A percentile compares a stretch with the other conserved stretches of the same genome.
phyloP scores from a whole-genome alignment of 495 filamentous ascomycete genomes.

The Hypoxylon fuscum region DNA sequence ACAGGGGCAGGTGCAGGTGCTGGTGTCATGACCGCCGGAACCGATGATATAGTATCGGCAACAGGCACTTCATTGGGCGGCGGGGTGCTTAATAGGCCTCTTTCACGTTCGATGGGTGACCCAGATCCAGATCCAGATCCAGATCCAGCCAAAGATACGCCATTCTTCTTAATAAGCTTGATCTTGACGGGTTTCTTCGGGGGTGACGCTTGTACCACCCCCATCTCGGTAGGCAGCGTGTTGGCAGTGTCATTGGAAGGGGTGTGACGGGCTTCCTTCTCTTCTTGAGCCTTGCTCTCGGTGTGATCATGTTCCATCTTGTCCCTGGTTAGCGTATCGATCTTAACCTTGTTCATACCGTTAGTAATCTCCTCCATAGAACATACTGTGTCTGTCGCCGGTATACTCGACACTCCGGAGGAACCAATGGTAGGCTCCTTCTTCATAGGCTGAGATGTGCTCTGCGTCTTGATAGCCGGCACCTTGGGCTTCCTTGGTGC shows the following conservation, averaged over 20 bases:
- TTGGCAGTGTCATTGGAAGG: too few relatives aligned
- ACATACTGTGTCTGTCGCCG: constrained; percentile 33
- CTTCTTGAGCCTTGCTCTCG: constrained; percentile 47
- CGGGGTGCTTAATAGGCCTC: too few relatives aligned
- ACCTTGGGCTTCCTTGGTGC: constrained; percentile 58
- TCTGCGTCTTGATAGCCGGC: too few relatives aligned
- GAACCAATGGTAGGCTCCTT: constrained; percentile 11
- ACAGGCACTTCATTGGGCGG: too few relatives aligned
- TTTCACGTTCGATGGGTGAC: too few relatives aligned
- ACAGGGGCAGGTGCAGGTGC: too few relatives aligned
- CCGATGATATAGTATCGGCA: too few relatives aligned
- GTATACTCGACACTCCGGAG: constrained; percentile 13
- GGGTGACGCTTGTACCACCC: neutral
- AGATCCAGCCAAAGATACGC: too few relatives aligned
- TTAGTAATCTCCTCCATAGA: constrained; percentile 70
- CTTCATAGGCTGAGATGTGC: constrained; percentile 5
- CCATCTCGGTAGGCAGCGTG: constrained; percentile 2
- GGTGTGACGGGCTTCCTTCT: constrained; percentile 38
- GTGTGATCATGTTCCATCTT: constrained; percentile 74
- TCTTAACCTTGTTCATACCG: constrained; percentile 78
- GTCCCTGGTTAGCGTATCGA: constrained; percentile 76
- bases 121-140: too few relatives aligned
- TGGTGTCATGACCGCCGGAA: too few relatives aligned
- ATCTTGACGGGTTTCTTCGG: too few relatives aligned
- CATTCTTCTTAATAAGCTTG: too few relatives aligned